Conservation (phyloP, 1,284 basidiomycete species). For the Pseudozyma flocculosa region DNA sequence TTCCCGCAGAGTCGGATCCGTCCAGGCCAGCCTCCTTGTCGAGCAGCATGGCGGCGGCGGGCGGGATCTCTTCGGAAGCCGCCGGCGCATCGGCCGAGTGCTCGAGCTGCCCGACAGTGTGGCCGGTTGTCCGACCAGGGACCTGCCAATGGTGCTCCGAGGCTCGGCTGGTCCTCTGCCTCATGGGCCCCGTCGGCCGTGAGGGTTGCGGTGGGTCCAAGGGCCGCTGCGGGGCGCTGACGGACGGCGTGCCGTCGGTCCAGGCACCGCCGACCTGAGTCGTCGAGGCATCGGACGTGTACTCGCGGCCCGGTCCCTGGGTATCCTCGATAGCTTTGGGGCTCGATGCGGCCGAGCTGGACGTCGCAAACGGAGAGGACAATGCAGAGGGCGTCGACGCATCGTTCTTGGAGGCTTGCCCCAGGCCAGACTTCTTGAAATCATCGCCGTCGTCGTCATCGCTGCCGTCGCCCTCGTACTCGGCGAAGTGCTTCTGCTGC, state of each 20-base stretch:
- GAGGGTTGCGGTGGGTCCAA: slow-evolving; percentile 6
- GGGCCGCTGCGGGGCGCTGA: too few species aligned
- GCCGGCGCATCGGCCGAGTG: slow-evolving; percentile 19
- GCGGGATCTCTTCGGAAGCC: not conserved
- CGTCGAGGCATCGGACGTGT: slow-evolving; percentile 16
- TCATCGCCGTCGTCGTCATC: not conserved
- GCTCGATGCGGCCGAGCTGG: too few species aligned
- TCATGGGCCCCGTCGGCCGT: not conserved
- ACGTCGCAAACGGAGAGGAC: too few species aligned
- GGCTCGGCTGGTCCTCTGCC: slow-evolving; percentile 24
- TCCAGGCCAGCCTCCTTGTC: slow-evolving; percentile 5
- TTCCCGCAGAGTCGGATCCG: too few species aligned
- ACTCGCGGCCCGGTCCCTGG: slow-evolving; percentile 1
- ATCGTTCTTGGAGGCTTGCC: slow-evolving; percentile 2
- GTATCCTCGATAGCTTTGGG: not conserved
- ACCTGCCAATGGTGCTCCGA: slow-evolving; percentile 15
- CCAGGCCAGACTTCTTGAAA: not conserved
- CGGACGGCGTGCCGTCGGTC: slow-evolving; percentile 11
- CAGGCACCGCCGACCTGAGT: slow-evolving; percentile 25
- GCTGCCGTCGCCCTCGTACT: slow-evolving; percentile 18
- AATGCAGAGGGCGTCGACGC: slow-evolving; percentile 4
- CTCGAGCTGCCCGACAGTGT: slow-evolving; percentile 18
- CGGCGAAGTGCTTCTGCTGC: slow-evolving; percentile 39
- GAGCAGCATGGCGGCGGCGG: not conserved
- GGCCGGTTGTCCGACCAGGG: slow-evolving; percentile 11